Base-by-base conservation (phyloP, 2,329 filamentous ascomycete genomes). In the Fusarium abutilonis region DNA sequence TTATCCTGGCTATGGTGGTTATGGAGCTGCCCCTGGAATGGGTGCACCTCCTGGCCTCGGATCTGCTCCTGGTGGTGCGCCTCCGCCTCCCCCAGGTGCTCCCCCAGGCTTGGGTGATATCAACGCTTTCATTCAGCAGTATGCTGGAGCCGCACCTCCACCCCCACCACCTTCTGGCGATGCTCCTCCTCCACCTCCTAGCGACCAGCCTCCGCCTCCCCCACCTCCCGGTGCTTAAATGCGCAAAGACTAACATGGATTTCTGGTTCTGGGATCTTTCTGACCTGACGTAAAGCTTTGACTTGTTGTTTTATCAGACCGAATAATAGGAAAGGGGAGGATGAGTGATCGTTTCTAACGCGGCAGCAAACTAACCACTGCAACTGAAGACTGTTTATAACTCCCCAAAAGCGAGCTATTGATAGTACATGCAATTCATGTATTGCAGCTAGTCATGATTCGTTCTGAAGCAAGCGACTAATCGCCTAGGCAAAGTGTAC, bases 121-220 rank as follows among this genome's bases (percentile, higher is more conserved):
- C 59, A 87, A 84, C 71, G 84, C 86, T 42, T 79, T 91, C 56
- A 88, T 90, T 69, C 86, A 90, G 74, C 87, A 88, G 70, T 91
- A 86, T 61, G 80, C 84, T 35, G 78, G 78, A 63, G 80, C 81
- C 43, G 77, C 76, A 29, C 79, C 82, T 53, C 84, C 85, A 39
- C 87, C 87, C 23, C 85, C 87, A 1, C 84, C 86, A n/a, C 84
- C 85, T 21, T 83, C 85, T 59, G 74, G 75, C 38, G 75, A 77
- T 39, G 73, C 81, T 46, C 86, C 87, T 54, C 86, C 87, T 34
- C 87, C 89, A 17, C 87, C 87, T 64, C 86, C 86, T 52, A 83
- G 83, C 51, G 80, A 81, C 64, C 86, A 86, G 63, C 83, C 87
- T 63, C 86, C 87, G 14, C 87, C 89, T 21, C 87, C 86, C 54